Conservation (phyloP, 345 rosid genomes). For the Leavenworthia alabamica region DNA sequence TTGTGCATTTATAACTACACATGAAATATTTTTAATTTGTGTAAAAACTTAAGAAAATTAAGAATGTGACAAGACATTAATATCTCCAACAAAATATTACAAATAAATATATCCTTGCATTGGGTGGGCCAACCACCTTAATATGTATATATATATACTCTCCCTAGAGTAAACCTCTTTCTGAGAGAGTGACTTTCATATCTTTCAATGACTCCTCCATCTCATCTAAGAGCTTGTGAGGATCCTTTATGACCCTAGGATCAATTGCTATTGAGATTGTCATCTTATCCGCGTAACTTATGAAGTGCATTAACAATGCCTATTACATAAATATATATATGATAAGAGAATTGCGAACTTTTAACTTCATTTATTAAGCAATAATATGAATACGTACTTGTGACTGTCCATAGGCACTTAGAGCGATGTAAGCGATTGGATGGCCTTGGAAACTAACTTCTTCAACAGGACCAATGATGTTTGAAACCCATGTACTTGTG, state of each 20-base stretch:
- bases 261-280: background rate
- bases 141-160: too few species aligned
- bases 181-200: background rate
- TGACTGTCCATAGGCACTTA: constrained; percentile 45
- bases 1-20: too few species aligned
- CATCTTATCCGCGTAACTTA: constrained; percentile 36
- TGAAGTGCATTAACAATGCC: constrained; percentile 61
- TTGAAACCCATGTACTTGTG: constrained; percentile 40
- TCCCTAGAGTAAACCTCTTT: background rate
- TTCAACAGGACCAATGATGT: constrained; percentile 40
- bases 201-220: background rate
- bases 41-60: too few species aligned
- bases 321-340: background rate
- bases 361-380: background rate
- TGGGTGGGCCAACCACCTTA: too few species aligned
- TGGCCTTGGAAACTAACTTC: constrained; percentile 46
- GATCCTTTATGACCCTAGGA: background rate
- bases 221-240: background rate
- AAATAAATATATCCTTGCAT: too few species aligned
- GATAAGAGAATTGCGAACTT: background rate
- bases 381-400: background rate
- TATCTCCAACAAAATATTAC: too few species aligned
- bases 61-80: too few species aligned
- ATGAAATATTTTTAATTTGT: too few species aligned
- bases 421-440: constrained; percentile 45